Conservation (phyloP, 2,329 filamentous ascomycete genomes). For the Cladosporium oxysporum region DNA sequence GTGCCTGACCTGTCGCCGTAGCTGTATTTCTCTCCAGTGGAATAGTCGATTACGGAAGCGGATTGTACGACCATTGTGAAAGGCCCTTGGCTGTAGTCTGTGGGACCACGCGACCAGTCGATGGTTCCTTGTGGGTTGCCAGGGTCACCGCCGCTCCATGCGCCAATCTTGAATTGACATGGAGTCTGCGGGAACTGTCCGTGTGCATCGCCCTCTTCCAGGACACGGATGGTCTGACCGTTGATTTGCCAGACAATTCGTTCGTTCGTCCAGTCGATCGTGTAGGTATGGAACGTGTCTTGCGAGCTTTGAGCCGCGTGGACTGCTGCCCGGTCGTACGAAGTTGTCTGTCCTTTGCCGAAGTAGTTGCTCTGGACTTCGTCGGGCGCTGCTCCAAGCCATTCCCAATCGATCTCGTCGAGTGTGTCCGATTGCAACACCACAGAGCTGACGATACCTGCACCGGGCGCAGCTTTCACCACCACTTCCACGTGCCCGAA, state of each 20-base stretch:
- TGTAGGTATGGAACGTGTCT: slow-evolving; percentile 77
- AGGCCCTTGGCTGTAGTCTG: slow-evolving; percentile 79
- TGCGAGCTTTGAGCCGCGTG: slow-evolving; percentile 71
- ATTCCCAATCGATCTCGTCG: slow-evolving; percentile 97
- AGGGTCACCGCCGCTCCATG: slow-evolving; percentile 89
- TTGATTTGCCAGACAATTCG: slow-evolving; percentile 87
- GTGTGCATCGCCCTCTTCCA: slow-evolving; percentile 69
- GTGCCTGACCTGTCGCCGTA: slow-evolving; percentile 77
- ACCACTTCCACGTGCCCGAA: slow-evolving; percentile 87
- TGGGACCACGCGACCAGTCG: slow-evolving; percentile 82
- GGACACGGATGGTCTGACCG: slow-evolving; percentile 72
- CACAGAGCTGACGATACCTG: slow-evolving; percentile 88
- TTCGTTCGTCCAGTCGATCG: slow-evolving; percentile 84
- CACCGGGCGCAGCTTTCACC: slow-evolving; percentile 82
- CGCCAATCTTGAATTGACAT: slow-evolving; percentile 89
- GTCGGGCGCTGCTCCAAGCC: slow-evolving; percentile 74
- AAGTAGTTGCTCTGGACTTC: slow-evolving; percentile 98
- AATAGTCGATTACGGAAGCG: slow-evolving; percentile 83
- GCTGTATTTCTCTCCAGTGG: slow-evolving; percentile 79
- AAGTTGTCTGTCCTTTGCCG: slow-evolving; percentile 80
- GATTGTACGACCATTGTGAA: slow-evolving; percentile 83
- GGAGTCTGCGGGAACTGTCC: slow-evolving; percentile 90
- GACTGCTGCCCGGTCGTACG: slow-evolving; percentile 86
- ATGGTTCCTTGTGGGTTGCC: slow-evolving; percentile 80
- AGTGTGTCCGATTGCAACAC: slow-evolving; percentile 88